Percentiles rank a stretch among this genome's conserved stretches.
These are phyloP conservation scores for Trypanosoma theileri DNA, from an alignment of 208 protist genomes.

Conservation along the genomic window DNA sequence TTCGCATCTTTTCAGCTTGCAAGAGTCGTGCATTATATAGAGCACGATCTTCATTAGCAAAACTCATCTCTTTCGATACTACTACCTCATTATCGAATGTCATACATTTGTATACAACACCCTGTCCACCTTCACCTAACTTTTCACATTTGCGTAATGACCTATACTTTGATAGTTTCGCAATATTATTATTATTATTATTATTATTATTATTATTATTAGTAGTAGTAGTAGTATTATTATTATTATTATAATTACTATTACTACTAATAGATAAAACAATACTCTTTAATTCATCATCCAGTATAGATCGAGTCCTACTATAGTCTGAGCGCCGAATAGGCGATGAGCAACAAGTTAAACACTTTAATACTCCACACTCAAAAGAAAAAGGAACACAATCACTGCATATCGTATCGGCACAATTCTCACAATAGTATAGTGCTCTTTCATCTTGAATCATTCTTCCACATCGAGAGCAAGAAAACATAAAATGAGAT, in stretches of 20 bases:
- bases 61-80: conserved; percentile 81
- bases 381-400: conserved; percentile 70
- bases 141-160: conserved; percentile 39
- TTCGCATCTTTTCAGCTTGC: conserved; percentile 69
- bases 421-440: conserved; percentile 71
- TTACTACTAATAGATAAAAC: not conserved
- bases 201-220: too few relatives aligned
- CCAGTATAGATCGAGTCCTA: conserved; percentile 16
- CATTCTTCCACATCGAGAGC: conserved; percentile 43
- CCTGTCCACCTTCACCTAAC: conserved; percentile 80
- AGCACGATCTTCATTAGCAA: conserved; percentile 32
- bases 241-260: not conserved
- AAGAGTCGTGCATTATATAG: conserved; percentile 47
- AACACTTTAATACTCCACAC: conserved; percentile 67
- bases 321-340: conserved; percentile 32
- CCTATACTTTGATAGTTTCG: conserved; percentile 39
- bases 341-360: conserved; percentile 53
- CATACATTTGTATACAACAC: conserved; percentile 76
- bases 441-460: conserved; percentile 28
- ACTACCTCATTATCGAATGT: conserved; percentile 70
- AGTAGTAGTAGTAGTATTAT: not conserved
- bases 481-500: conserved; percentile 32
- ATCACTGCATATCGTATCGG: conserved; percentile 46
- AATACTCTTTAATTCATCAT: conserved; percentile 10
- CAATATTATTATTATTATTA: too few relatives aligned